Evolutionary conservation across 2,329 filamentous ascomycete genomes (phyloP), one percentile per base, ranked within the genome.

Genomic region (Fusarium hostae): DNA sequence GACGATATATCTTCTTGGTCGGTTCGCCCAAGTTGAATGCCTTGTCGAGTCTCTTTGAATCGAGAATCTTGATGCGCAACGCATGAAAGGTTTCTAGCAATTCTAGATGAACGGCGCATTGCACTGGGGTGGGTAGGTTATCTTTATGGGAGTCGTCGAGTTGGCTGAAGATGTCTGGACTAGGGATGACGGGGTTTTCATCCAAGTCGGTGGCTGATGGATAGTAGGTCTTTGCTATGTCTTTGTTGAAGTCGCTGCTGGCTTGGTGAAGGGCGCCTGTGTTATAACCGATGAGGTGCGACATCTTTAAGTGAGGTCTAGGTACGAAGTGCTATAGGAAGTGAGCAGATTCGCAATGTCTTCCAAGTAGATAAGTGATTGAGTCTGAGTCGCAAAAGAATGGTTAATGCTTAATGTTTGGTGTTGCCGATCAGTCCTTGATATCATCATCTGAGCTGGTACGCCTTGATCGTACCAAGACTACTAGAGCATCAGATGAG

Each of bases 41-140:
- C 39, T 43, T 32, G 32, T 69, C 74, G 1, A 77, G 58, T 10
- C 40, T 26, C 26, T 44, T 39, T 8, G 72, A 75, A 9, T 50
- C 57, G 11, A 76, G 43, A 40, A 77, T 54, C 2, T 47, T 66
- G 8, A 66, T 55, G n/a, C 84, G 84, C 30, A 91, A 79, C 50
- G 85, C 83, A 50, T 87, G 84, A 45, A 91, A 84, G 11, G 84
- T 84, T 66, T 90, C 85, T 5, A 91, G 81, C 4, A 91, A 80
- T 75, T 90, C 89, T 15, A 91, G 81, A 77, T 91, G 89, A 4
- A 84, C 85, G 24, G 87, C 85, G 71, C 87, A 89, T 45, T 79
- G 68, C 50, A 47, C 48, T 39, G 43, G 48, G n/a, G 59, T 66
- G 40, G 62, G 77, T 40, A 65, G 28, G 7, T 56, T 32, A 9